phyloP scores from a whole-genome alignment of 805 yeast species.

The Suhomyces pyralidae region DNA sequence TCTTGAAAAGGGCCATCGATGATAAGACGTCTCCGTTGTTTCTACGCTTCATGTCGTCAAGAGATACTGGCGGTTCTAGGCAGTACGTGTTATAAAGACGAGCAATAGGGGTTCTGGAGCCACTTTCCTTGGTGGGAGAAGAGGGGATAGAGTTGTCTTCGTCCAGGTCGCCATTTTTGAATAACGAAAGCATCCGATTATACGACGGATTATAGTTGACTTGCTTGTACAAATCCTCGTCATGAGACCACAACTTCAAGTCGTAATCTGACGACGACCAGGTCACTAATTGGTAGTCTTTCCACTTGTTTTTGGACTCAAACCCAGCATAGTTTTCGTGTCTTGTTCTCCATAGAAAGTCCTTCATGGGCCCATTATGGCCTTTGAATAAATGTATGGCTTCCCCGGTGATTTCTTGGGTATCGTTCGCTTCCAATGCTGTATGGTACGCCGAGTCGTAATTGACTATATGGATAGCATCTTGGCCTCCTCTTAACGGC shows the following conservation, averaged over 20 bases:
- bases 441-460: slow-evolving; percentile 34
- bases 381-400: slow-evolving; percentile 63
- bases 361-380: slow-evolving; percentile 81
- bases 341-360: slow-evolving; percentile 77
- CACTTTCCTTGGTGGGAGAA: not conserved
- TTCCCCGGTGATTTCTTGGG: slow-evolving; percentile 22
- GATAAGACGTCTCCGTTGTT: slow-evolving; percentile 34
- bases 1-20: slow-evolving; percentile 34
- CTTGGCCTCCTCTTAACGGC: slow-evolving; percentile 86
- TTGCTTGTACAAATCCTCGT: slow-evolving; percentile 31
- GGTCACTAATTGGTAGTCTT: slow-evolving; percentile 87
- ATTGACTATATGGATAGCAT: slow-evolving; percentile 56
- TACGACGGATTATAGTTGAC: slow-evolving; percentile 39
- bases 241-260: slow-evolving; percentile 73
- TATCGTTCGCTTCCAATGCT: slow-evolving; percentile 22
- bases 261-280: slow-evolving; percentile 88
- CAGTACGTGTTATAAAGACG: slow-evolving; percentile 33
- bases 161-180: slow-evolving; percentile 14
- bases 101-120: not conserved
- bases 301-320: slow-evolving; percentile 52
- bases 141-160: slow-evolving; percentile 1
- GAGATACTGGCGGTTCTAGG: slow-evolving; percentile 33
- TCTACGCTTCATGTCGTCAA: slow-evolving; percentile 31
- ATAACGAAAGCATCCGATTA: slow-evolving; percentile 19
- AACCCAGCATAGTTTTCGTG: slow-evolving; percentile 44